These are phyloP conservation scores for Thuidium tamariscinum DNA, from an alignment of 225 moss, liverwort and hornwort species.

Conservation along the genomic window DNA sequence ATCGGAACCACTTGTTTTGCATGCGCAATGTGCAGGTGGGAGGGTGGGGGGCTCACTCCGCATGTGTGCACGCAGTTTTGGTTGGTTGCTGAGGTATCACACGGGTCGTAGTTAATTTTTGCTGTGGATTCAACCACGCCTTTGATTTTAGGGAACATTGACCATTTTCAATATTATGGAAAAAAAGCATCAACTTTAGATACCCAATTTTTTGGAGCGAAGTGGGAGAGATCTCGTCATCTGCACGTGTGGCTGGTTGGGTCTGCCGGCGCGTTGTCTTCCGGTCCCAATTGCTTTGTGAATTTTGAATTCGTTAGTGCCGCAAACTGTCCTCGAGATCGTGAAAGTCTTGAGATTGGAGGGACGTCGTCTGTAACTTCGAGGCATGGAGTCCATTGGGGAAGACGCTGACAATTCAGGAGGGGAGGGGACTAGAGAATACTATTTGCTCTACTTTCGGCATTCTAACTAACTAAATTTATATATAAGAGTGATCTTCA, in stretches of 20 bases:
- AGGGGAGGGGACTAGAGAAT: background rate
- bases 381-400: background rate
- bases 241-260: background rate
- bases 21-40: background rate
- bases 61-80: slow-evolving; percentile 1
- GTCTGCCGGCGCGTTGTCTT: background rate
- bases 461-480: background rate
- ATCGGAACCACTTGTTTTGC: slow-evolving; percentile 4
- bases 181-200: background rate
- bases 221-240: background rate
- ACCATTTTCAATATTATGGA: background rate
- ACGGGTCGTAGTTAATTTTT: slow-evolving; percentile 7
- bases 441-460: background rate
- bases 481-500: background rate
- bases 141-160: slow-evolving; percentile 17
- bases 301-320: background rate
- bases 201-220: background rate
- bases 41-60: background rate
- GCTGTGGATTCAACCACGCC: slow-evolving; percentile 52
- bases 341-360: background rate
- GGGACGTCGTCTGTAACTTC: background rate
- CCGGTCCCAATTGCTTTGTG: background rate
- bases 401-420: background rate
- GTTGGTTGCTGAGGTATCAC: slow-evolving; percentile 9
- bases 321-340: background rate